Evolutionary conservation across 208 protist genomes (phyloP).

Genomic region (Endotrypanum monterogeii): DNA sequence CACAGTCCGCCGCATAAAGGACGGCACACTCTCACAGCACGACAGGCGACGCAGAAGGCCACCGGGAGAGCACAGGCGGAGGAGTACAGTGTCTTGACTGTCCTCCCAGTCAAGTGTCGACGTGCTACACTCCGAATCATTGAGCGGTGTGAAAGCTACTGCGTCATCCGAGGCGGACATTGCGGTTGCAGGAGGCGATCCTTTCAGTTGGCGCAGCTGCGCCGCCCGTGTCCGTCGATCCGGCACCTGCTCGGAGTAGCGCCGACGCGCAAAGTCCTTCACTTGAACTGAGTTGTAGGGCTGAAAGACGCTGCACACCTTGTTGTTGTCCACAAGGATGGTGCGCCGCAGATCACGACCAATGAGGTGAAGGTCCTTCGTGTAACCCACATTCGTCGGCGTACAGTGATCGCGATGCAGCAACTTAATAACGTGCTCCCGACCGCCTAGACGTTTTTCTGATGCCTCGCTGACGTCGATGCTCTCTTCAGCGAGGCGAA

Average conservation of each 20-base stretch:
- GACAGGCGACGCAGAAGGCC: slow-evolving; percentile 11
- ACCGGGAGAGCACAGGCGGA: slow-evolving; percentile 13
- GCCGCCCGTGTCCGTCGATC: background rate
- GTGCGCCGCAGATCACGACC: slow-evolving; percentile 49
- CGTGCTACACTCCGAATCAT: background rate
- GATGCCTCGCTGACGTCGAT: background rate
- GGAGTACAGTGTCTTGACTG: slow-evolving; percentile 30
- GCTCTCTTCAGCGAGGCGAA: slow-evolving; percentile 5
- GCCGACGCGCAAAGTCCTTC: slow-evolving; percentile 35
- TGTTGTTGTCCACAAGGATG: slow-evolving; percentile 66
- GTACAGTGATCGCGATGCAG: slow-evolving; percentile 70
- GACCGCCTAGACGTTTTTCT: background rate
- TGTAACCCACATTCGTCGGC: slow-evolving; percentile 44
- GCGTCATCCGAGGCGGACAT: background rate
- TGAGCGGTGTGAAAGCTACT: background rate
- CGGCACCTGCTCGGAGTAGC: background rate
- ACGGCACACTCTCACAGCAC: slow-evolving; percentile 21
- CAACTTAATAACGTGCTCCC: slow-evolving; percentile 25
- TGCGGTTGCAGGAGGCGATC: background rate
- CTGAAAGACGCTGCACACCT: slow-evolving; percentile 55
- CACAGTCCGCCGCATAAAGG: slow-evolving; percentile 15
- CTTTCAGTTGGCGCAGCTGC: slow-evolving; percentile 13
- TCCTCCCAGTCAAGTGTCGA: slow-evolving; percentile 25
- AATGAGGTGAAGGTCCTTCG: slow-evolving; percentile 72
- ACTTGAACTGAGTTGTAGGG: slow-evolving; percentile 58